Conservation (phyloP, 768 basidiomycete genomes). For the Bullera alba region DNA sequence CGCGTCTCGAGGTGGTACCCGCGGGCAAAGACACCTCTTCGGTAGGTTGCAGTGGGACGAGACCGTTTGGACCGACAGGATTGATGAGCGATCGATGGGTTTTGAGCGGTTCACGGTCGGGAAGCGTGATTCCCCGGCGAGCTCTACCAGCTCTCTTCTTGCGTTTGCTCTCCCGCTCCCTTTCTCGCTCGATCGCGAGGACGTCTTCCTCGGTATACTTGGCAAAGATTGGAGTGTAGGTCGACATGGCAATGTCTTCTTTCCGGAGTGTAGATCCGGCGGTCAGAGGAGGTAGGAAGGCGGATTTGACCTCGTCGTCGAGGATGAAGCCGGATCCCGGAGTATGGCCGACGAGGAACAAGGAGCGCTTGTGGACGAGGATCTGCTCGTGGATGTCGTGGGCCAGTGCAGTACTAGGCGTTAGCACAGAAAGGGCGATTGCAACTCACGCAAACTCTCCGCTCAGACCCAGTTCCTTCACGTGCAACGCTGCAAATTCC, state of each 20-base stretch:
- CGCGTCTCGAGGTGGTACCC: constrained; percentile 61
- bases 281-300: constrained; percentile 73
- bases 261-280: constrained; percentile 56
- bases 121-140: constrained; percentile 64
- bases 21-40: constrained; percentile 60
- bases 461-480: constrained; percentile 74
- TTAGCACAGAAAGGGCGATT: background rate
- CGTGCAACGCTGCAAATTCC: constrained; percentile 80
- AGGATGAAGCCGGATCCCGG: constrained; percentile 68
- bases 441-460: constrained; percentile 84
- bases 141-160: constrained; percentile 73
- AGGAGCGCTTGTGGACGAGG: constrained; percentile 80
- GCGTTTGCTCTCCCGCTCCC: constrained; percentile 78
- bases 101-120: constrained; percentile 85
- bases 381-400: constrained; percentile 95
- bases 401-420: constrained; percentile 78
- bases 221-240: constrained; percentile 82
- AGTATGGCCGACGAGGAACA: constrained; percentile 82
- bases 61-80: constrained; percentile 31
- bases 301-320: constrained; percentile 84
- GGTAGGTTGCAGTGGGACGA: constrained; percentile 3
- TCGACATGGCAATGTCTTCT: constrained; percentile 59
- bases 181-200: constrained; percentile 79
- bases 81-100: constrained; percentile 68
- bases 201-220: constrained; percentile 83